A percentile compares a stretch with the other conserved stretches of the same genome.
Conservation (phyloP, 2,329 filamentous ascomycete genomes). For the Bertia moriformis region DNA sequence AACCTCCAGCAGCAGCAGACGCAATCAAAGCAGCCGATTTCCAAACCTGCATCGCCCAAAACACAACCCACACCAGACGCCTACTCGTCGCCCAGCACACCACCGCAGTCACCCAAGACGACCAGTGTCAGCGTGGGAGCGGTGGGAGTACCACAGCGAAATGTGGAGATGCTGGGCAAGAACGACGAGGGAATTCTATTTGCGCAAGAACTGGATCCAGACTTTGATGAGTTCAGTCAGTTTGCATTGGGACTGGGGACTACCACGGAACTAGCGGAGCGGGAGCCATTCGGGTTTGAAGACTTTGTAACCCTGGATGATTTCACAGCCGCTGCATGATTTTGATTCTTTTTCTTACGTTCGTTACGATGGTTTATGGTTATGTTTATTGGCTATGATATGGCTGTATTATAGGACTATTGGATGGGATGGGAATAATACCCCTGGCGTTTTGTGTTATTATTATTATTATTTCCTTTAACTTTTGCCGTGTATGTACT, state of each 20-base stretch:
- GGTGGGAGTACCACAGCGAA: no score
- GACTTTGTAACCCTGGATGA: slow-evolving; percentile 16
- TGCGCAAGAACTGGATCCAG: slow-evolving; percentile 12
- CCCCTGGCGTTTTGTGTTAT: no score
- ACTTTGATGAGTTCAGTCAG: slow-evolving; percentile 15
- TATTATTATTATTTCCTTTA: no score
- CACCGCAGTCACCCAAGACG: background rate
- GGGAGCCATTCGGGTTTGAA: slow-evolving; percentile 13
- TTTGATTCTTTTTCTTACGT: no score
- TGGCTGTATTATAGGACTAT: no score
- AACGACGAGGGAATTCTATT: slow-evolving; percentile 7
- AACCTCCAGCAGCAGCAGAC: background rate
- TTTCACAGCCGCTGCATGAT: slow-evolving; percentile 11
- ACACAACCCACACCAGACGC: background rate
- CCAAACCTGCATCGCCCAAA: background rate
- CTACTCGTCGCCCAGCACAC: background rate
- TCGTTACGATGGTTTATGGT: no score
- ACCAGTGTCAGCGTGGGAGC: background rate
- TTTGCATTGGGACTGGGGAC: slow-evolving; percentile 14
- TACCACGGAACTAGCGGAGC: slow-evolving; percentile 7
- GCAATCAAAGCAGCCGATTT: background rate
- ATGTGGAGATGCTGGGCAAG: background rate
- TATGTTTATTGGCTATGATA: no score
- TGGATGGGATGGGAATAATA: no score
- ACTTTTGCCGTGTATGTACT: no score